Conservation (phyloP, 139 green algal genomes). For the Desmodesmus armatus region DNA sequence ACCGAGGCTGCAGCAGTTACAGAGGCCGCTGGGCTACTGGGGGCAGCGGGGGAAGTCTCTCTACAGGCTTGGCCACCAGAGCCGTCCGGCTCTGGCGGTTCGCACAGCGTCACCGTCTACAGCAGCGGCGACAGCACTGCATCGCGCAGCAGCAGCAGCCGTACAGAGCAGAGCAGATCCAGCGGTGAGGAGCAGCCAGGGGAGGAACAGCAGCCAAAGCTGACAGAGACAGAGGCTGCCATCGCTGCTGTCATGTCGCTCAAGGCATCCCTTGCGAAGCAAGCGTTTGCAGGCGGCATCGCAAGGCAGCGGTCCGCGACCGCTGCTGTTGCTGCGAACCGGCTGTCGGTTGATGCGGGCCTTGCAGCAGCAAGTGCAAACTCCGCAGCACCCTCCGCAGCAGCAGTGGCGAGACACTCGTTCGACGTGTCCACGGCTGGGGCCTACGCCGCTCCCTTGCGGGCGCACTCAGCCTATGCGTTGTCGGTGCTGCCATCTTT, state of each 20-base stretch:
- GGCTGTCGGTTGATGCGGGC: too few species aligned
- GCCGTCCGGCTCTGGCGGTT: too few species aligned
- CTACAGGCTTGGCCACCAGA: too few species aligned
- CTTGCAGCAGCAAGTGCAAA: neutral
- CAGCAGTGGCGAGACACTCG: too few species aligned
- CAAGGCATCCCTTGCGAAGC: slow-evolving; percentile 16
- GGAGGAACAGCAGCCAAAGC: neutral
- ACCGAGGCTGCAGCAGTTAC: too few species aligned
- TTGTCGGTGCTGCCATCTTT: too few species aligned
- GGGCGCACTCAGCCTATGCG: too few species aligned
- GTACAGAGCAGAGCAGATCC: neutral
- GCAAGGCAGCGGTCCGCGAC: neutral
- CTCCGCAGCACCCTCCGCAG: neutral
- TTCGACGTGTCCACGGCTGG: too few species aligned
- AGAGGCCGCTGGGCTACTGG: neutral
- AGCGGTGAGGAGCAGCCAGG: neutral
- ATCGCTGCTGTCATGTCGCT: slow-evolving; percentile 33
- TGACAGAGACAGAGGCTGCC: neutral
- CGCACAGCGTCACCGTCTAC: neutral
- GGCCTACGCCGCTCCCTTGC: too few species aligned
- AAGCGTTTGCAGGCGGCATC: neutral
- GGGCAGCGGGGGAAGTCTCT: neutral
- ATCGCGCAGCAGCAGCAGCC: neutral
- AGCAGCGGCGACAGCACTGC: neutral
- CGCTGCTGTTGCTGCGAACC: neutral